Evolutionary conservation across 495 filamentous ascomycete genomes (phyloP), one percentile per base, ranked within the genome.

Genomic region (Penicillium canescens): DNA sequence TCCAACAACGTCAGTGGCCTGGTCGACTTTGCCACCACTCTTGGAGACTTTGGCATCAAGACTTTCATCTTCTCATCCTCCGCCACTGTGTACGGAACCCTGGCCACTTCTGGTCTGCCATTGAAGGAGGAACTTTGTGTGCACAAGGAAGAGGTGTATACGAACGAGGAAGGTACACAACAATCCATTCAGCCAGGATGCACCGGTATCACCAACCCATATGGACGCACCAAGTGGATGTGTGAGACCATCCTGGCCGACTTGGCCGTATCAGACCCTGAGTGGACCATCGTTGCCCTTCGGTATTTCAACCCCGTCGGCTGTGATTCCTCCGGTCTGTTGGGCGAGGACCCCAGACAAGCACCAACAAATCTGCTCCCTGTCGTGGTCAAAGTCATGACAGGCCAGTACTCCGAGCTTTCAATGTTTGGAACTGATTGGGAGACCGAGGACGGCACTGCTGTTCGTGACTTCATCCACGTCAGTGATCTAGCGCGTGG

Each of bases 241-340:
- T 79, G 78, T 56, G 84, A 87, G 54, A 79, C 81, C 12, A 86
- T 87, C 46, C 69, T 87, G n/a, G 78, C 80, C 11, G 84, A 87
- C 57, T 62, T 84, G 18, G 82, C 82, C 11, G 68, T 66, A 16
- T 74, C 84, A 4, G 78, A 86, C 63, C 76, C 83, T 6, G 74
- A 75, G 39, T 86, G 82, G 83, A 78, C 75, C 10, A 81, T 85
- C 55, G 79, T 84, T 20, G 80, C 82, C 14, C 74, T 88, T 11
- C 75, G 85, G 14, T 88, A 88, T 61, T 88, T 88, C 73, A 88
- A 87, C 53, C 85, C 85, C 5, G 79, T 86, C 26, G 84, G 85
- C 5, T 87, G 82, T 62, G 80, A 88, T 52, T 72, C 84, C 34
- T 84, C 82, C 0, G 85, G 85, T 16, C 63, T 85, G 4, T 68